These are phyloP conservation scores for Leccinum arenicola DNA, from an alignment of 768 basidiomycete genomes.

Conservation along the genomic window DNA sequence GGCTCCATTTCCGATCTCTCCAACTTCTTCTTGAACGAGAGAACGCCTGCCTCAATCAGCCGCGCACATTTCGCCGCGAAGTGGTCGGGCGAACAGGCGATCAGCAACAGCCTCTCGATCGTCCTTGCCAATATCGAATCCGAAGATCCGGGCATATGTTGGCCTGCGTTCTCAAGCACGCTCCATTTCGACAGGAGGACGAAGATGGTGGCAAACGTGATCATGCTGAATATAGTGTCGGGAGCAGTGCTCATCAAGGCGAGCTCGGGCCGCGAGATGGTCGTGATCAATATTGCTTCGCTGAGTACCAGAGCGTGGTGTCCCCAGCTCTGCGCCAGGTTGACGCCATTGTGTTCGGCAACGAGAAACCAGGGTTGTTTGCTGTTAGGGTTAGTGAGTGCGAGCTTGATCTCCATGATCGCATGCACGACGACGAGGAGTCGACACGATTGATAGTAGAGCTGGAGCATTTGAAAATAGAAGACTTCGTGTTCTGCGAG, in stretches of 20 bases:
- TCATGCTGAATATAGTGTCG: constrained; percentile 40
- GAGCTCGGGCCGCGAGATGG: constrained; percentile 34
- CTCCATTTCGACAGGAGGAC: constrained; percentile 43
- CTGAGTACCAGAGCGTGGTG: constrained; percentile 37
- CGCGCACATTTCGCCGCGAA: constrained; percentile 42
- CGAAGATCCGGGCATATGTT: constrained; percentile 37
- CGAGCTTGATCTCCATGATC: constrained; percentile 26
- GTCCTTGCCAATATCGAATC: constrained; percentile 36
- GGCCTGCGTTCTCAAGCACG: constrained; percentile 33
- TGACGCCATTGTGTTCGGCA: constrained; percentile 33
- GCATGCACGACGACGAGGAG: constrained; percentile 38
- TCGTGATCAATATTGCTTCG: constrained; percentile 35
- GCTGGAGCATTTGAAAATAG: constrained; percentile 39
- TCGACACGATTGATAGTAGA: constrained; percentile 41
- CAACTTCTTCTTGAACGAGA: constrained; percentile 30
- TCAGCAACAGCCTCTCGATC: constrained; percentile 33
- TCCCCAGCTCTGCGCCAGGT: constrained; percentile 36
- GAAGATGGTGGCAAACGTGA: constrained; percentile 42
- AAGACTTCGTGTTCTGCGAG: constrained; percentile 41
- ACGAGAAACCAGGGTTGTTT: constrained; percentile 31
- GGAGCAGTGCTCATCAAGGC: constrained; percentile 39
- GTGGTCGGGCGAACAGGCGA: constrained; percentile 40
- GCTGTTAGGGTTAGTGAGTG: constrained; percentile 15
- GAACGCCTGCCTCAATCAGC: constrained; percentile 34
- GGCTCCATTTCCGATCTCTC: constrained; percentile 22